These are phyloP conservation scores for Fusarium sororula DNA, from an alignment of 2,329 filamentous ascomycete genomes.

Conservation along the genomic window DNA sequence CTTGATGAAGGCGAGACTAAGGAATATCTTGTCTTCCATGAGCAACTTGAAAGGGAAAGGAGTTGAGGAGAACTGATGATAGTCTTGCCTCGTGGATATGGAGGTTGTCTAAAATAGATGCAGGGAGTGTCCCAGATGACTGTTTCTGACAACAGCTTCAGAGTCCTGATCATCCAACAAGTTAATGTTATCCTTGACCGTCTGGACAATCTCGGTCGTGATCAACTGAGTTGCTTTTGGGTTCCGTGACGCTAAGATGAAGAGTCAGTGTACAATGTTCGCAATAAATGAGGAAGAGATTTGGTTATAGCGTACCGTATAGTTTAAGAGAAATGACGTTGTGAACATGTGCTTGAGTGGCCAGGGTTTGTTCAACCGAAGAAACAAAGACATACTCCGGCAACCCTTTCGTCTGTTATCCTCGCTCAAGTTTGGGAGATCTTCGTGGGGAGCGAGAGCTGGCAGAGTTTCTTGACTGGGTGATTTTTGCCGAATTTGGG, in stretches of 20 bases:
- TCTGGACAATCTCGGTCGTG: neutral
- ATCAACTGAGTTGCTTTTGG: neutral
- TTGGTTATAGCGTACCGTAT: neutral
- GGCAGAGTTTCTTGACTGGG: neutral
- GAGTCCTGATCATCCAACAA: neutral
- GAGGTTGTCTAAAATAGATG: neutral
- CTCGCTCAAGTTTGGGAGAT: neutral
- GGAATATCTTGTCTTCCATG: neutral
- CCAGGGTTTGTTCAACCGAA: neutral
- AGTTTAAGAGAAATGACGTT: neutral
- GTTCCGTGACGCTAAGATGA: neutral
- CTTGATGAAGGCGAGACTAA: neutral
- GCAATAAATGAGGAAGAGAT: neutral
- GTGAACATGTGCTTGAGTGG: neutral
- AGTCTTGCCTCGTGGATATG: neutral
- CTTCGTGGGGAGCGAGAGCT: neutral
- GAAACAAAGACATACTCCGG: no score
- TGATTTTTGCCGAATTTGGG: neutral
- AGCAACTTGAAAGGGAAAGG: no score
- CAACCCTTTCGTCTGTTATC: neutral
- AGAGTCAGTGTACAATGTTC: neutral
- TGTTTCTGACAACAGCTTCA: neutral
- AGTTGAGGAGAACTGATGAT: neutral
- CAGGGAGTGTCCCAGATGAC: neutral
- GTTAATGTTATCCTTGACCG: neutral